Conservation (phyloP, 1,284 basidiomycete species). For the Malassezia dermatis region DNA sequence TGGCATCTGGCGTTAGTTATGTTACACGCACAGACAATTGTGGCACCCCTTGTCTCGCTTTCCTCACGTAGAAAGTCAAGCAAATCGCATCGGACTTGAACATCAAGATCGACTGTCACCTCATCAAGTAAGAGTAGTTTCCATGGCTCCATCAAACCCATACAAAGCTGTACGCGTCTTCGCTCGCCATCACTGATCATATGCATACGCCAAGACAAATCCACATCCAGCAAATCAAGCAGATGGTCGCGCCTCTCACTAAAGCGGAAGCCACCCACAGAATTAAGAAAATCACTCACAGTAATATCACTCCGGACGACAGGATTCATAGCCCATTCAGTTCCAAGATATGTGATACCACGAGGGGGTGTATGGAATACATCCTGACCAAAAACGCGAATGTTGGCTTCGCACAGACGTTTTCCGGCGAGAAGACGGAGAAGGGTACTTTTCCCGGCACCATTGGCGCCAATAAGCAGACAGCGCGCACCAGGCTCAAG, state of each 20-base stretch:
- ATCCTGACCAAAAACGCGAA: constrained; percentile 41
- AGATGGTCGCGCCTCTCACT: constrained; percentile 75
- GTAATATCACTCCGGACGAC: constrained; percentile 61
- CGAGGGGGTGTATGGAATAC: constrained; percentile 40
- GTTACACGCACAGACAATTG: constrained; percentile 67
- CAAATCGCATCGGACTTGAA: constrained; percentile 82
- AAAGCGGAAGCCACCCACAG: constrained; percentile 87
- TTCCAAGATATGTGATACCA: constrained; percentile 65
- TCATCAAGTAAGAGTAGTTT: constrained; percentile 87
- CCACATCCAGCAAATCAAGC: constrained; percentile 84
- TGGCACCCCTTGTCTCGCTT: constrained; percentile 68
- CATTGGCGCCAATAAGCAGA: constrained; percentile 46
- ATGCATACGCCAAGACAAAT: constrained; percentile 66
- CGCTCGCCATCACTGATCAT: constrained; percentile 91
- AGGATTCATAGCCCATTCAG: constrained; percentile 77
- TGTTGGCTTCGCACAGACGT: constrained; percentile 37
- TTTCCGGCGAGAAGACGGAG: constrained; percentile 91
- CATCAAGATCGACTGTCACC: constrained; percentile 97
- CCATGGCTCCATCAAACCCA: constrained; percentile 94
- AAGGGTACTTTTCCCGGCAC: constrained; percentile 88
- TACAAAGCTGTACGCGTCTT: constrained; percentile 82
- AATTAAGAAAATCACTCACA: constrained; percentile 60
- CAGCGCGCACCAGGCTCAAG: constrained; percentile 37
- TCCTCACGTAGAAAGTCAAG: constrained; percentile 77
- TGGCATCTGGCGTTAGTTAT: constrained; percentile 23